A percentile compares a stretch with the other conserved stretches of the same genome.
These are phyloP conservation scores for Arthrobotrys sinensis DNA, from an alignment of 2,329 filamentous ascomycete species.

Conservation along the genomic window DNA sequence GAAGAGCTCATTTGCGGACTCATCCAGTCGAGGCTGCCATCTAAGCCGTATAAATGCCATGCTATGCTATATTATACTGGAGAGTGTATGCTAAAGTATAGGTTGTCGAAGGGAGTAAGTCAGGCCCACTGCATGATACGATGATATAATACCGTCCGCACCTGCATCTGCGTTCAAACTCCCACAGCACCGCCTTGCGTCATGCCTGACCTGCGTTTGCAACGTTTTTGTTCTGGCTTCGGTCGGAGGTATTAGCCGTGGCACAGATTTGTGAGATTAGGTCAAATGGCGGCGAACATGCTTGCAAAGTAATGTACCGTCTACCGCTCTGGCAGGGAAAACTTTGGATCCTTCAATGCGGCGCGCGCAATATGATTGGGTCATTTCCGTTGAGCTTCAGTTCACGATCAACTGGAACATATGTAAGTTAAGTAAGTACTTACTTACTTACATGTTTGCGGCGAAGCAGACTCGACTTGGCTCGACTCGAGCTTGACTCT, in stretches of 20 bases:
- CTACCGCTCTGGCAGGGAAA: not conserved
- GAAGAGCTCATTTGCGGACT: not conserved
- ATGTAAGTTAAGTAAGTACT: too few species aligned
- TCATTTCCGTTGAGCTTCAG: not conserved
- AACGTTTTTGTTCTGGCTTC: not conserved
- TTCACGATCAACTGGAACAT: not conserved
- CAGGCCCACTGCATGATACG: slow-evolving; percentile 3
- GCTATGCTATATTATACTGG: too few species aligned
- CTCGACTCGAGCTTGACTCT: too few species aligned
- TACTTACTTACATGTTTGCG: too few species aligned
- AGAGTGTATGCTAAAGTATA: not conserved
- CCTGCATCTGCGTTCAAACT: slow-evolving; percentile 27
- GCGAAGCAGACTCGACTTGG: not conserved
- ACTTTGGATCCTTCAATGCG: not conserved
- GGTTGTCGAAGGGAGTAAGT: not conserved
- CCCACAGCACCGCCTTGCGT: slow-evolving; percentile 36
- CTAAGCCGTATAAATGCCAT: too few species aligned
- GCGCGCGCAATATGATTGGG: too few species aligned
- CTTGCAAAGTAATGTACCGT: not conserved
- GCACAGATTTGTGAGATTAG: slow-evolving; percentile 11
- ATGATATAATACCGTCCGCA: not conserved
- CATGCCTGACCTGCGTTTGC: slow-evolving; percentile 47
- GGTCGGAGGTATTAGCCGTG: slow-evolving; percentile 29
- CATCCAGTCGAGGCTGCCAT: too few species aligned
- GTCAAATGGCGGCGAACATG: not conserved